A percentile compares a stretch with the other conserved stretches of the same genome.
phyloP scores from a whole-genome alignment of 768 basidiomycete genomes.

The Thelephora aurantiotincta region DNA sequence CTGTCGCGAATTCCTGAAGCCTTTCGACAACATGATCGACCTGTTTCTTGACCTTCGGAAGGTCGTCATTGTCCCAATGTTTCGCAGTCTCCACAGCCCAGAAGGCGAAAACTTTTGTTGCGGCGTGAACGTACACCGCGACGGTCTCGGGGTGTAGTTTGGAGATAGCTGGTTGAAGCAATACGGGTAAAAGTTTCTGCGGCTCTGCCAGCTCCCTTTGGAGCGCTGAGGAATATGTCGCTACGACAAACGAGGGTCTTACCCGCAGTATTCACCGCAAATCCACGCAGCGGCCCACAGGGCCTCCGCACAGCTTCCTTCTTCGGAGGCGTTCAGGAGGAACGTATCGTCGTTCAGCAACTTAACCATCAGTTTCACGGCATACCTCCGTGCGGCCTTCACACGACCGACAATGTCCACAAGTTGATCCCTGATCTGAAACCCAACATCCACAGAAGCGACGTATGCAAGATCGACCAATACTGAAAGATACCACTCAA shows the following conservation, averaged over 20 bases:
- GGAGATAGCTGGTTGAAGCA: constrained; percentile 48
- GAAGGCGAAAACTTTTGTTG: constrained; percentile 74
- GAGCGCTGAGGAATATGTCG: constrained; percentile 4
- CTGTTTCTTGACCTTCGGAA: constrained; percentile 46
- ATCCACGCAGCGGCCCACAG: constrained; percentile 95
- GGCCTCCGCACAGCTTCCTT: constrained; percentile 69
- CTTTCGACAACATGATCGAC: constrained; percentile 49
- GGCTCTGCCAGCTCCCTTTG: constrained; percentile 67
- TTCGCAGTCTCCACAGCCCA: constrained; percentile 71
- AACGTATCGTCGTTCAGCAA: constrained; percentile 70
- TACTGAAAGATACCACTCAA: constrained; percentile 96
- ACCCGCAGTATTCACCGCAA: constrained; percentile 91
- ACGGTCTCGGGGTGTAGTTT: constrained; percentile 49
- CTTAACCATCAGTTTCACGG: constrained; percentile 74
- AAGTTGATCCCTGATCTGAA: constrained; percentile 67
- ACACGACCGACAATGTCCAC: constrained; percentile 83
- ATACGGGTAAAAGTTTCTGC: constrained; percentile 54
- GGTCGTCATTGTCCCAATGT: constrained; percentile 61
- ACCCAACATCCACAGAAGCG: constrained; percentile 65
- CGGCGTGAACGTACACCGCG: constrained; percentile 70
- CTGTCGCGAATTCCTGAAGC: constrained; percentile 43
- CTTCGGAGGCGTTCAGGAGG: constrained; percentile 48
- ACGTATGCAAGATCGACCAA: constrained; percentile 86
- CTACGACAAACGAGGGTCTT: constrained; percentile 15
- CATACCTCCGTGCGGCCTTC: constrained; percentile 55